Evolutionary conservation across 495 filamentous ascomycete genomes (phyloP).

Genomic region (Trichoderma erinaceum): DNA sequence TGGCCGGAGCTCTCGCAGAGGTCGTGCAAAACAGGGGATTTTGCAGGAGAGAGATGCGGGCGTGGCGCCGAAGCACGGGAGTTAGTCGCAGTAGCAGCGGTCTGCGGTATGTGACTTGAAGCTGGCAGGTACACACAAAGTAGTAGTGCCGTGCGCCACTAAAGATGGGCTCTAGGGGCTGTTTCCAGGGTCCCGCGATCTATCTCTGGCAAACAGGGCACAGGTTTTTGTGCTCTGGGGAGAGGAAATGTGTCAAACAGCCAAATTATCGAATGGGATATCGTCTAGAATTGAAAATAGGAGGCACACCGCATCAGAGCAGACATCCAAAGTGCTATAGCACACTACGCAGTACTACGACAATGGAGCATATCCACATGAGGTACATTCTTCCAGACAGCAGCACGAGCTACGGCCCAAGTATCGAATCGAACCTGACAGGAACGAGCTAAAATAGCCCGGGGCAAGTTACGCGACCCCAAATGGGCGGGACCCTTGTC

Average conservation of each 20-base stretch:
- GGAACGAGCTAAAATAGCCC: not conserved
- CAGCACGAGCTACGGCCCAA: not conserved
- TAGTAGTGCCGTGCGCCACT: not conserved
- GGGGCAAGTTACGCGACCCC: not conserved
- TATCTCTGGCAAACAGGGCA: no score
- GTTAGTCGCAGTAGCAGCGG: not conserved
- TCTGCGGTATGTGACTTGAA: not conserved
- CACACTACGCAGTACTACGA: no score
- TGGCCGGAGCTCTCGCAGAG: not conserved
- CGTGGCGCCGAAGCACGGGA: not conserved
- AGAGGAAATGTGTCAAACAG: not conserved
- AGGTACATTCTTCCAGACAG: not conserved
- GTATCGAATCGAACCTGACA: not conserved
- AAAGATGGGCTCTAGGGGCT: no score
- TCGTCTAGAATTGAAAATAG: not conserved
- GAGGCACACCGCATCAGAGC: constrained; percentile 3
- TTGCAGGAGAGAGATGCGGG: not conserved
- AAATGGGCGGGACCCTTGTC: not conserved
- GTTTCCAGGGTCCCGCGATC: no score
- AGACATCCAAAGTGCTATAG: no score
- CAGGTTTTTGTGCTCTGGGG: not conserved
- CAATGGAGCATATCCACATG: no score
- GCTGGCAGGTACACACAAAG: not conserved
- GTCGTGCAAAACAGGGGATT: not conserved
- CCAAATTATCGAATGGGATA: not conserved